Evolutionary conservation across 2,329 filamentous ascomycete genomes (phyloP), one percentile per base, ranked within the genome.

Genomic region (Epichloe festucae): DNA sequence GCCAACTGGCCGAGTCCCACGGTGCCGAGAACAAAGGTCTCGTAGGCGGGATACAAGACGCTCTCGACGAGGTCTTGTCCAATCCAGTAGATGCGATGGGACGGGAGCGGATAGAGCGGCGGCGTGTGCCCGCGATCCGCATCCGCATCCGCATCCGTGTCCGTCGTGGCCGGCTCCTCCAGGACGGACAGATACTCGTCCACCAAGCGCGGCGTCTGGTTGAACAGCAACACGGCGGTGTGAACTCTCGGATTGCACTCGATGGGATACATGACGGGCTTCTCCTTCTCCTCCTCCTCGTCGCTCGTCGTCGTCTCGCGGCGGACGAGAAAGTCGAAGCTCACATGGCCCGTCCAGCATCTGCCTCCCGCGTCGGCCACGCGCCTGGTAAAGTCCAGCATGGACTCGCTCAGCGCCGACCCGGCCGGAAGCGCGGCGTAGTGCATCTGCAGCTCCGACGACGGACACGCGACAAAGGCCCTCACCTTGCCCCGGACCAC

Each of bases 181-280:
- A 82, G 62, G 0, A 73, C 57, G 0, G 68, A 70, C 14, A 84
- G 64, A 55, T 85, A 85, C 3, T 70, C 73, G 12, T 71, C 65
- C 1, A 73, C 69, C 58, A 82, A 65, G 23, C 72, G 67, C 1
- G 67, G 66, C 21, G 68, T 67, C n/a, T 69, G 63, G 21, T 62
- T 62, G 61, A 87, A 84, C 1, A 87, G 66, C 1, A 79, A 71
- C 0, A 83, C 76, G 0, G 84, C 84, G 0, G 84, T 87, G 58
- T 87, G 83, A 0, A 78, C 79, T 14, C 84, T 70, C 0, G 84
- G 84, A 52, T 87, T 87, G 60, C 83, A 87, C 60, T 87, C 83
- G 52, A 87, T 87, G 0, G 82, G 81, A 56, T 79, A 83, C 14
- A 49, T 14, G 2, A 87, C 62, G 7, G 42, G 34, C 31, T 21